Percentiles rank a stretch among this genome's conserved stretches.
phyloP scores from a whole-genome alignment of 352 stramenopile species.

The Phytophthora idaei region DNA sequence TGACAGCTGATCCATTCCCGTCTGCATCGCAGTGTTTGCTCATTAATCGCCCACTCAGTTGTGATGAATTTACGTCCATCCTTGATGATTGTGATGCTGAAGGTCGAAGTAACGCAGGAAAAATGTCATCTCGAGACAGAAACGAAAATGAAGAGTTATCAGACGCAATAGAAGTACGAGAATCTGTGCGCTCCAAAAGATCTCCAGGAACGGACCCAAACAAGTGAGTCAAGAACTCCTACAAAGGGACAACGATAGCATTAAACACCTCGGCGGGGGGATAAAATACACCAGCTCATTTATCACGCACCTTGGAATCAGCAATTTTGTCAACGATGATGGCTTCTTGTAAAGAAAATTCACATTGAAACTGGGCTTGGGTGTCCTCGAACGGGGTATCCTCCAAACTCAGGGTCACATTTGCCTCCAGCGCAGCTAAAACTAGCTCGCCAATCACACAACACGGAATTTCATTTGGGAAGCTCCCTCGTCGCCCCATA shows the following conservation, averaged over 20 bases:
- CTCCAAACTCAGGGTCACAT: constrained; percentile 23
- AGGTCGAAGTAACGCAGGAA: constrained; percentile 19
- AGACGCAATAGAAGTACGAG: constrained; percentile 31
- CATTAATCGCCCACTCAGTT: constrained; percentile 34
- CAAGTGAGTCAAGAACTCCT: constrained; percentile 49
- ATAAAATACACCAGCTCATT: constrained; percentile 3
- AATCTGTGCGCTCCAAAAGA: constrained; percentile 29
- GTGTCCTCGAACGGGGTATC: constrained; percentile 3
- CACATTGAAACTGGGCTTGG: constrained; percentile 33
- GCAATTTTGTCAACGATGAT: constrained; percentile 55
- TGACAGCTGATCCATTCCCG: constrained; percentile 17
- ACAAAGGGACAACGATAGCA: constrained; percentile 19
- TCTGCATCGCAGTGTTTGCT: constrained; percentile 11
- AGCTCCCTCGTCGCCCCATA: constrained; percentile 36
- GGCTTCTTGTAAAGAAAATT: constrained; percentile 51
- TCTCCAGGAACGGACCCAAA: constrained; percentile 42
- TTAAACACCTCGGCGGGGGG: constrained; percentile 3
- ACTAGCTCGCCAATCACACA: constrained; percentile 48
- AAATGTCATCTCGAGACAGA: constrained; percentile 24
- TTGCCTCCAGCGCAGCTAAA: constrained; percentile 32
- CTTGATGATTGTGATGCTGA: constrained; percentile 27
- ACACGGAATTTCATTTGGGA: constrained; percentile 37
- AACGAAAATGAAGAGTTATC: constrained; percentile 39
- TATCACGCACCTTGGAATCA: constrained; percentile 46
- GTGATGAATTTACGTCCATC: constrained; percentile 30